Evolutionary conservation across 1,139 yeast species (phyloP).

Genomic region (Nakaseomyces sp.): DNA sequence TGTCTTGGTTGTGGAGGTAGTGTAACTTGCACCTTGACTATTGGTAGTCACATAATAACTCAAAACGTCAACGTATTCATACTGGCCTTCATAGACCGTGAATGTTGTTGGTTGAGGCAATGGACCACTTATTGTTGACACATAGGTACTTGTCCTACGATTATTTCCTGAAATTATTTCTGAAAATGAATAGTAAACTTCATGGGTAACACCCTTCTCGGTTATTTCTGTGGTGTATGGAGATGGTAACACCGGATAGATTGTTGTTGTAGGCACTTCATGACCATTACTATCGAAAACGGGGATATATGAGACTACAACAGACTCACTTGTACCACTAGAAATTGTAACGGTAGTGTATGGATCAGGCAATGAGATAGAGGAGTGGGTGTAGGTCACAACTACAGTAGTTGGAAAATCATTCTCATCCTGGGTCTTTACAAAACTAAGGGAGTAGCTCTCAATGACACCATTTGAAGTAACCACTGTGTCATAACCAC

Average conservation of each 20-base stretch:
- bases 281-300: neutral
- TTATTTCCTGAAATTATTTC: neutral
- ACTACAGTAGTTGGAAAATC: neutral
- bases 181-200: neutral
- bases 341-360: neutral
- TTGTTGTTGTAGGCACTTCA: neutral
- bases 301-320: neutral
- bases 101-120: neutral
- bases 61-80: neutral
- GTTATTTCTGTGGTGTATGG: constrained; percentile 1
- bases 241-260: neutral
- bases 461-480: neutral
- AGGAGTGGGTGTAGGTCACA: neutral
- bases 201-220: neutral
- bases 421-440: neutral
- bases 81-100: neutral
- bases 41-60: neutral
- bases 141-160: neutral
- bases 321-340: neutral
- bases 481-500: neutral
- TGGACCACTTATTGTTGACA: neutral
- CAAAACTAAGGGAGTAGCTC: neutral
- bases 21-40: neutral
- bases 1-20: neutral
- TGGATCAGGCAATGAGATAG: neutral